Evolutionary conservation across 192 early-diverging fungal genomes (phyloP).

Genomic region (Linnemannia elongata): DNA sequence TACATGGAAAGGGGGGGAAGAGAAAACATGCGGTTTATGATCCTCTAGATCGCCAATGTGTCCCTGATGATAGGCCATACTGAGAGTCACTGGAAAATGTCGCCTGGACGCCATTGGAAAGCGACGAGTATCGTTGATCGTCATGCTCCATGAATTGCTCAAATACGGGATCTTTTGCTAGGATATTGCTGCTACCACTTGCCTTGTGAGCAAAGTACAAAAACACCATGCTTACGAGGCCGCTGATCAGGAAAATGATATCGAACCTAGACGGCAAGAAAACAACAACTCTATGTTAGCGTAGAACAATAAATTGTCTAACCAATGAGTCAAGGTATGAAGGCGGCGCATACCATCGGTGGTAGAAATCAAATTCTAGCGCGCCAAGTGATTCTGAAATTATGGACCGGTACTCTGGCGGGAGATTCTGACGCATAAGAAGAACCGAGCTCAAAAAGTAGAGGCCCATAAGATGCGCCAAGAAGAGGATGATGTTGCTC

Average conservation of each 20-base stretch:
- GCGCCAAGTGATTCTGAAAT: constrained; percentile 84
- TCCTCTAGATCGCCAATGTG: constrained; percentile 44
- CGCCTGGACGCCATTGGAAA: constrained; percentile 1
- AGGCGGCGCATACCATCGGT: constrained; percentile 69
- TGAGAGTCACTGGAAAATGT: constrained; percentile 16
- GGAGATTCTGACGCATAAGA: constrained; percentile 92
- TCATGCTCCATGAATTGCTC: constrained; percentile 44
- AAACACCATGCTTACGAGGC: constrained; percentile 76
- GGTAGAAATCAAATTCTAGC: constrained; percentile 92
- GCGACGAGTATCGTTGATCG: neutral
- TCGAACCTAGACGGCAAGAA: constrained; percentile 73
- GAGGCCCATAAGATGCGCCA: constrained; percentile 92
- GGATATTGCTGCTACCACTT: constrained; percentile 57
- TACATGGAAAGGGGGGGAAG: neutral
- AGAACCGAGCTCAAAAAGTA: constrained; percentile 93
- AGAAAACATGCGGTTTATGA: neutral
- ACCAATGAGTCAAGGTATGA: neutral
- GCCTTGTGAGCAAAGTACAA: constrained; percentile 80
- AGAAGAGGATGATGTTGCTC: constrained; percentile 80
- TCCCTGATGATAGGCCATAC: constrained; percentile 14
- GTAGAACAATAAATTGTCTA: neutral
- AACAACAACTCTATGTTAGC: neutral
- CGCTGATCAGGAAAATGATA: constrained; percentile 90
- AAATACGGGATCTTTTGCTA: constrained; percentile 44
- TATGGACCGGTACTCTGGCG: constrained; percentile 84